phyloP scores from a whole-genome alignment of 2,329 filamentous ascomycete species.

The Trichophyton equinum region DNA sequence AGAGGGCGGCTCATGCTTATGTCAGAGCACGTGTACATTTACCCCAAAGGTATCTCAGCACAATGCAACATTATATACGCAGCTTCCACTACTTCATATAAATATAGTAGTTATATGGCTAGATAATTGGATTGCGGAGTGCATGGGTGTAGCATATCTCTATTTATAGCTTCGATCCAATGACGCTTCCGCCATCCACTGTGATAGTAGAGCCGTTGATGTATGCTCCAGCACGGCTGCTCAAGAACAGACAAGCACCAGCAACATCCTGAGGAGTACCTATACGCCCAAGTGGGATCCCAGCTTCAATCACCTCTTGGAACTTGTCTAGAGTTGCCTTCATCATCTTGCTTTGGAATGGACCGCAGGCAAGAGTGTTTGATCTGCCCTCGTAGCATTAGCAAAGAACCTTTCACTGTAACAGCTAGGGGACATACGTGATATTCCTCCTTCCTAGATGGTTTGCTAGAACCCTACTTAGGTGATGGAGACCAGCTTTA shows the following conservation, averaged over 20 bases:
- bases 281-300: constrained; percentile 55
- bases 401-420: constrained; percentile 51
- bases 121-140: background rate
- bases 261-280: constrained; percentile 57
- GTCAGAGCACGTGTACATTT: background rate
- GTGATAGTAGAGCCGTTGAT: constrained; percentile 54
- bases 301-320: constrained; percentile 37
- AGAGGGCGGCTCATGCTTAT: background rate
- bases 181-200: constrained; percentile 45
- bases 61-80: background rate
- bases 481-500: constrained; percentile 42
- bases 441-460: constrained; percentile 42
- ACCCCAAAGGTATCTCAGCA: background rate
- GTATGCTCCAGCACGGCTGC: constrained; percentile 53
- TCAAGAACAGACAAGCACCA: constrained; percentile 57
- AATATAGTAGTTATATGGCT: too few relatives aligned
- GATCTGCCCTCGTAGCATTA: constrained; percentile 32
- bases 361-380: constrained; percentile 60
- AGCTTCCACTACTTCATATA: background rate
- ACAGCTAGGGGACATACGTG: constrained; percentile 31
- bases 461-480: constrained; percentile 39
- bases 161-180: constrained; percentile 31
- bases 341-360: constrained; percentile 46
- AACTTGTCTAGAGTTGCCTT: constrained; percentile 41
- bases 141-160: background rate